These are phyloP conservation scores for Conoideocrella luteorostrata DNA, from an alignment of 2,329 filamentous ascomycete species.

Conservation along the genomic window DNA sequence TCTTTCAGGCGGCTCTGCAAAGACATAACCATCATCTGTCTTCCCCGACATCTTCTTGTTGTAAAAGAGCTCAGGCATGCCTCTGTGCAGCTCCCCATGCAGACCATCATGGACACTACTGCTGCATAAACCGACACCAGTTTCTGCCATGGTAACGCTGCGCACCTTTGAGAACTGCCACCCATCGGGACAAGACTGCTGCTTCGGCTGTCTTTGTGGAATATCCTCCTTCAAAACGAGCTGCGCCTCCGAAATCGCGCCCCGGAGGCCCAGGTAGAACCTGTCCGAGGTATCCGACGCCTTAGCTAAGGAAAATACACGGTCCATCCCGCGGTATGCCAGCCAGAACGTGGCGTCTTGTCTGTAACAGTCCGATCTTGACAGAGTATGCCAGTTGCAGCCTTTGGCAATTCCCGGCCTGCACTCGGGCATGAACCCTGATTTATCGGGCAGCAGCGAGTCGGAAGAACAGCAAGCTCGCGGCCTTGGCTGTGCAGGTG, in stretches of 20 bases:
- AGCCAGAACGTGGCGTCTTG: conserved; percentile 44
- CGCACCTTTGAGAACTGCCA: not conserved
- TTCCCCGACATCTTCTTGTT: conserved; percentile 1
- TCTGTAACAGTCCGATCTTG: conserved; percentile 36
- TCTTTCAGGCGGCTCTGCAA: not conserved
- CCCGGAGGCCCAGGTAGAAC: conserved; percentile 44
- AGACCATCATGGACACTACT: not conserved
- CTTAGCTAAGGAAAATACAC: conserved; percentile 41
- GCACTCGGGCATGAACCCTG: conserved; percentile 22
- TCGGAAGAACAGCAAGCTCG: not conserved
- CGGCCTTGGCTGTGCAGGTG: conserved; percentile 9
- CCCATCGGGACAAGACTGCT: not conserved
- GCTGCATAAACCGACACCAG: conserved; percentile 21
- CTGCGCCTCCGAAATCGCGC: conserved; percentile 38
- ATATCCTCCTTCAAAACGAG: conserved; percentile 21
- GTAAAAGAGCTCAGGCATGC: conserved; percentile 18
- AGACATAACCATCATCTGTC: not conserved
- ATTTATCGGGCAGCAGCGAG: conserved; percentile 3
- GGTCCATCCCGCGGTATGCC: conserved; percentile 23
- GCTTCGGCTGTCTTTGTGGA: conserved; percentile 19
- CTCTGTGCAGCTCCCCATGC: conserved; percentile 10
- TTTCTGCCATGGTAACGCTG: conserved; percentile 24
- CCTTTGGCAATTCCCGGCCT: conserved; percentile 21
- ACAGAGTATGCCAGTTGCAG: conserved; percentile 44
- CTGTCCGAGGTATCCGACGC: conserved; percentile 39